Conservation (phyloP, 2,329 filamentous ascomycete genomes). For the Dactylellina drechsleri region DNA sequence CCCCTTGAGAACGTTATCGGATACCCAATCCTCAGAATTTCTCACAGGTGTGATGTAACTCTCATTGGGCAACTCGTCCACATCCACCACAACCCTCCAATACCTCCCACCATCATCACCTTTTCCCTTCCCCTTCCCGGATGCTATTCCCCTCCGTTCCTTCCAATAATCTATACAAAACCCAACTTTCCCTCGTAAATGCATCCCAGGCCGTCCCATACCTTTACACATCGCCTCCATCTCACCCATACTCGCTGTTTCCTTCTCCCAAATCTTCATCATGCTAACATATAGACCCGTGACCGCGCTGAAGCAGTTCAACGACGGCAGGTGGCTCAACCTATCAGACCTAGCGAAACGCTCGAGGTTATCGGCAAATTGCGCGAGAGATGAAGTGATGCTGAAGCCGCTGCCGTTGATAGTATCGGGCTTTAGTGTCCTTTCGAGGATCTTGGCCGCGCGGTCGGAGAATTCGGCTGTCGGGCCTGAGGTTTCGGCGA, state of each 20-base stretch:
- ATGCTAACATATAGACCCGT: conserved; percentile 78
- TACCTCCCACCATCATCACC: conserved; percentile 65
- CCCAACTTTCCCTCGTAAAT: conserved; percentile 74
- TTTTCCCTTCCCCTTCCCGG: conserved; percentile 59
- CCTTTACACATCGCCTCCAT: conserved; percentile 74
- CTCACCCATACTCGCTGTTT: conserved; percentile 70
- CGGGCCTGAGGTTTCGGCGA: conserved; percentile 70
- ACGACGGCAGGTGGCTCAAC: conserved; percentile 73
- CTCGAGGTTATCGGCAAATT: conserved; percentile 77
- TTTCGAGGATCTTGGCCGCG: conserved; percentile 73
- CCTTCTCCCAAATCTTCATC: conserved; percentile 75
- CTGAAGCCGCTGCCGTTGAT: conserved; percentile 71
- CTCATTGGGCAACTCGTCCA: conserved; percentile 63
- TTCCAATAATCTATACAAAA: conserved; percentile 82
- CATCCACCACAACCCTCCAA: conserved; percentile 75
- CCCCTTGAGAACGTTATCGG: conserved; percentile 69
- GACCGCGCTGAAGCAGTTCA: conserved; percentile 82
- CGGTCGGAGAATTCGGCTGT: conserved; percentile 71
- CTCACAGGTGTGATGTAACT: conserved; percentile 71
- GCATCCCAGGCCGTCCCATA: conserved; percentile 77
- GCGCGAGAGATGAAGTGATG: conserved; percentile 73
- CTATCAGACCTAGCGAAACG: conserved; percentile 76
- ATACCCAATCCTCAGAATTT: conserved; percentile 79
- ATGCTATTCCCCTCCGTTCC: conserved; percentile 67
- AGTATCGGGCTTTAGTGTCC: conserved; percentile 69